These are phyloP conservation scores for Porphyra umbilicalis DNA, from an alignment of 31 red algal species.

Conservation along the genomic window DNA sequence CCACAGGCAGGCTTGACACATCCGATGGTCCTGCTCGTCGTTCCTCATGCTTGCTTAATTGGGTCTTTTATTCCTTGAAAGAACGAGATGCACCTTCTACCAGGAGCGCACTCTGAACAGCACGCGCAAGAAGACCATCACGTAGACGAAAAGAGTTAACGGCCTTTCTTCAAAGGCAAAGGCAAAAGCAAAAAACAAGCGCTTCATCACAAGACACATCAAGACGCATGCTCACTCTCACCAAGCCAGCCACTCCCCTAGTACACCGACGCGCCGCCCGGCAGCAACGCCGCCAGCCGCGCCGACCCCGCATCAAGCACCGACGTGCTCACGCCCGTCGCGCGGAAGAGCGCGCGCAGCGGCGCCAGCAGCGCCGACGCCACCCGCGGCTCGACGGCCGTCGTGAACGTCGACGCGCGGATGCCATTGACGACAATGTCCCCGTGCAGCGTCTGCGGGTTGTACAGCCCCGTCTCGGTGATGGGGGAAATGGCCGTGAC, in stretches of 20 bases:
- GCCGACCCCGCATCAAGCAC: constrained; percentile 45
- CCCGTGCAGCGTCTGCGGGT: constrained; percentile 12
- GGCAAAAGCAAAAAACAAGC: not conserved
- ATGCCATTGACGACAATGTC: constrained; percentile 18
- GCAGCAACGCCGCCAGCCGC: constrained; percentile 22
- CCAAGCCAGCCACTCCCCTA: too few species aligned
- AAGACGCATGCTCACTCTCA: not conserved
- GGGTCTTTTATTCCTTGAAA: too few species aligned
- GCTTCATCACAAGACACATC: not conserved
- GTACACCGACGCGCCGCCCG: constrained; percentile 18
- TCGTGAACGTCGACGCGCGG: constrained; percentile 6
- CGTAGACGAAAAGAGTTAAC: not conserved
- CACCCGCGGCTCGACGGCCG: constrained; percentile 19
- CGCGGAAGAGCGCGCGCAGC: constrained; percentile 38
- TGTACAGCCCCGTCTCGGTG: constrained; percentile 7
- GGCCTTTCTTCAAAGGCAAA: not conserved
- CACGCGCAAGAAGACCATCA: too few species aligned
- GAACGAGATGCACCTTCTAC: too few species aligned
- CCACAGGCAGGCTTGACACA: too few species aligned
- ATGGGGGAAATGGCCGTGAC: constrained; percentile 19
- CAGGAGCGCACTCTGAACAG: too few species aligned
- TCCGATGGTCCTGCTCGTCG: too few species aligned
- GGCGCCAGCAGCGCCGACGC: constrained; percentile 58
- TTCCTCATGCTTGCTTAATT: too few species aligned
- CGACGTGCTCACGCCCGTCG: constrained; percentile 29